Evolutionary conservation across 2,329 filamentous ascomycete species (phyloP), one percentile per base, ranked within the genome.

Genomic region (Aotearoamyces nothofagi): DNA sequence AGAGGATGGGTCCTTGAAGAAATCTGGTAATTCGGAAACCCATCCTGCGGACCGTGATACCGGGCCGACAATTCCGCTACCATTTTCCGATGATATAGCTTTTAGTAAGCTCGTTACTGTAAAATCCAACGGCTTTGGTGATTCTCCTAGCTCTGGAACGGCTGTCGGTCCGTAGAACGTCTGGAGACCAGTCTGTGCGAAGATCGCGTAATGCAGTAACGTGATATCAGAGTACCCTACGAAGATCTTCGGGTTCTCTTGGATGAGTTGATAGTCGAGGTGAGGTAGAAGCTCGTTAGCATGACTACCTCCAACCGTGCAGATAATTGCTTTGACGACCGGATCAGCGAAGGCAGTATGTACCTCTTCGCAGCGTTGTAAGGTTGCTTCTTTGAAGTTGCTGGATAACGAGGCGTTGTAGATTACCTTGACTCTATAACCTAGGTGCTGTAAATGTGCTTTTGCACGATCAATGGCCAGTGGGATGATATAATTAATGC

Each of bases 161-260:
- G 38, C 34, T 11, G 31, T 35, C 1, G 48, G 46, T 3, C 47
- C 47, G 28, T 49, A 49, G 32, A 51, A 52, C 6, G 38, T 45
- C 9, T 36, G 38, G 9, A 50, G 24, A 24, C 37, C 24, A 4
- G 35, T 24, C 26, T 40, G 23, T 4, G 32, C 31, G 16, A 27
- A 39, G 14, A 50, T 30, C 1, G 45, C 45, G 28, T 41, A 35
- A 24, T 43, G 41, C 10, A 51, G 32, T 4, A 45, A 29, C 2
- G 46, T 51, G 28, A 45, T 48, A 27, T 51, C 47, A 3, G 39
- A 45, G 27, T 42, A 49, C 7, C 47, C 47, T 13, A 39, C 29
- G 36, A 51, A 50, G n/a, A 50, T 46, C 34, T 50, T 51, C 2
- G 49, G 47, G 24, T 50, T 35, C 1, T 24, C 11, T 13, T 24